Conservation (phyloP, 2,329 filamentous ascomycete species). For the Harringtonia aguacate region DNA sequence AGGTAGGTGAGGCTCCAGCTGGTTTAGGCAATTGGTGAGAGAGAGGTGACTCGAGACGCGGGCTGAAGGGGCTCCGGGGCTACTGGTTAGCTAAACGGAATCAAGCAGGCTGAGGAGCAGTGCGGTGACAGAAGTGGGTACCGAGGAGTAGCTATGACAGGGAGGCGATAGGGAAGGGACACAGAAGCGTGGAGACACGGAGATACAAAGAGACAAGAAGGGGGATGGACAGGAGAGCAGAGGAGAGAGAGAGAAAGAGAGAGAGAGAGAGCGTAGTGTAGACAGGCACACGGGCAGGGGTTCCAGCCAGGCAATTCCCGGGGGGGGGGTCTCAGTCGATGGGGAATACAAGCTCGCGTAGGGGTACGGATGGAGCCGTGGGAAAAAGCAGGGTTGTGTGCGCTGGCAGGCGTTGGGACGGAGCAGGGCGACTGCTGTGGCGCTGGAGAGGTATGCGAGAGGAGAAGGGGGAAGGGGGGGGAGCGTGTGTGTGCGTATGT, state of each 20-base stretch:
- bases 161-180: too few relatives aligned
- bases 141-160: too few relatives aligned
- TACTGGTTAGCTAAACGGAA: too few relatives aligned
- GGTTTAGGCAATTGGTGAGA: too few relatives aligned
- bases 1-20: too few relatives aligned
- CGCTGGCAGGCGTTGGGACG: not conserved
- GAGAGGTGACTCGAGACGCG: too few relatives aligned
- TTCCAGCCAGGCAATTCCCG: slow-evolving; percentile 1
- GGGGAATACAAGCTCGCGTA: slow-evolving; percentile 12
- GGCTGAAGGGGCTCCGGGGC: too few relatives aligned
- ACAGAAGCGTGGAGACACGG: too few relatives aligned
- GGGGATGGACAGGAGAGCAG: not conserved
- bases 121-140: too few relatives aligned
- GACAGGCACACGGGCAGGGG: not conserved
- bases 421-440: not conserved
- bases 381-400: not conserved
- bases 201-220: too few relatives aligned
- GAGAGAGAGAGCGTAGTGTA: not conserved
- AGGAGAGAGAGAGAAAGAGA: not conserved
- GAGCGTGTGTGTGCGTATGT: not conserved
- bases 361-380: too few relatives aligned
- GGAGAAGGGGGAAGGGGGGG: not conserved
- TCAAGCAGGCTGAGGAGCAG: too few relatives aligned
- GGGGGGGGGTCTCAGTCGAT: slow-evolving; percentile 7
- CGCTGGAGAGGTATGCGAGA: not conserved